Evolutionary conservation across 805 yeast species (phyloP).

Genomic region (Starmerella davenportii): DNA sequence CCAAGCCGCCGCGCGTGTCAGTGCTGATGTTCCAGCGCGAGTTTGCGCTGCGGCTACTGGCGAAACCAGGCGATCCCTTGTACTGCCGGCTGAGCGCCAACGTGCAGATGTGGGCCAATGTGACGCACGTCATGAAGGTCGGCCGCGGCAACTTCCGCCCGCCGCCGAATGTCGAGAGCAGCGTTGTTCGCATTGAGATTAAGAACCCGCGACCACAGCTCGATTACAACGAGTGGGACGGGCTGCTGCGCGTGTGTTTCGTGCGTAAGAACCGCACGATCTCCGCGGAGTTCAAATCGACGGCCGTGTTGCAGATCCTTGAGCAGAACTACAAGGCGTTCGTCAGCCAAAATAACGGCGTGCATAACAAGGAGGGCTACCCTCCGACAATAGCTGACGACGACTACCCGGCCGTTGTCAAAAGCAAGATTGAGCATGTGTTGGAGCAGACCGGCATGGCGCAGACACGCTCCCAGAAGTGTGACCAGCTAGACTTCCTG

Average conservation of each 20-base stretch:
- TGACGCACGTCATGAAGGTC: constrained; percentile 94
- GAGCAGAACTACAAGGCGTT: constrained; percentile 77
- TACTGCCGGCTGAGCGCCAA: constrained; percentile 90
- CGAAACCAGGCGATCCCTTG: constrained; percentile 88
- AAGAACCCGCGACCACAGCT: constrained; percentile 87
- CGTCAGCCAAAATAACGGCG: constrained; percentile 34
- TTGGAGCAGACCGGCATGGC: constrained; percentile 61
- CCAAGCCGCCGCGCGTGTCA: constrained; percentile 85
- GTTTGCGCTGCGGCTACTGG: constrained; percentile 80
- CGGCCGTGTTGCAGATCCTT: constrained; percentile 58
- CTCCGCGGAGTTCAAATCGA: constrained; percentile 78
- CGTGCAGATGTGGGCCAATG: constrained; percentile 99
- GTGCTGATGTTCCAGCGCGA: constrained; percentile 96
- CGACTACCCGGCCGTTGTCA: constrained; percentile 32
- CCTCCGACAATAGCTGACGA: constrained; percentile 24
- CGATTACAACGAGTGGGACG: constrained; percentile 95
- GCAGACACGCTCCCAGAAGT: constrained; percentile 79
- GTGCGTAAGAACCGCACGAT: constrained; percentile 86
- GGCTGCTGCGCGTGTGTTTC: constrained; percentile 74
- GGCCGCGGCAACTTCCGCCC: constrained; percentile 94
- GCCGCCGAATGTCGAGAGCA: constrained; percentile 95
- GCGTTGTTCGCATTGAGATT: constrained; percentile 84
- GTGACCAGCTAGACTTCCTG: constrained; percentile 89
- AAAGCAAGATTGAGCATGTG: constrained; percentile 53
- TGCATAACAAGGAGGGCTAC: constrained; percentile 24